Base-by-base conservation (phyloP, 2,329 filamentous ascomycete genomes). In the Cladosporium velox region DNA sequence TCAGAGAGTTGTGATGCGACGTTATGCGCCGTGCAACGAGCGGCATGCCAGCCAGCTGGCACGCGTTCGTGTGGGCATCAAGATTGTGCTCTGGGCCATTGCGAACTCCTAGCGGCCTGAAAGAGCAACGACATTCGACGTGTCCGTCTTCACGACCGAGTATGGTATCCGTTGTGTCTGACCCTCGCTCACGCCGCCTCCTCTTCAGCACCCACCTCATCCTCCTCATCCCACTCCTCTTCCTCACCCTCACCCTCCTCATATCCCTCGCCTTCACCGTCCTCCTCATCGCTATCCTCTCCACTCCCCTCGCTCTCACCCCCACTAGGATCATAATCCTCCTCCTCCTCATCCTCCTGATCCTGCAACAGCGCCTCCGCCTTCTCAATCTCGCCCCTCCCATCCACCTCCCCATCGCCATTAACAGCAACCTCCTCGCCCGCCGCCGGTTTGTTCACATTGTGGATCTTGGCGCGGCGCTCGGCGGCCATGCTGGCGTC, bases 401-500 rank as follows among this genome's bases (percentile, higher is more conserved):
- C 70, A 24, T 69, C 67, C 3, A 21, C 52, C n/a, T 55, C 52
- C 28, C 64, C 67, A 10, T 67, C 69, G 2, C 67, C 68, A 18
- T 64, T 64, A 18, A 61, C 28, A 2, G 28, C 69, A 11, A 34
- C 67, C 30, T 73, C 75, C 18, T 68, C 72, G 21, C 74, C 77
- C 63, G 69, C 72, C 47, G 71, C 72, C 3, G 69, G 68, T 65
- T 78, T 78, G 64, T 84, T 84, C 47, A 81, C 79, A 70, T 88
- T 87, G 61, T 86, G 82, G 67, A 82, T 84, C 79, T 88, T 88
- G 6, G 87, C 87, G 30, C 85, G 80, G 44, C 87, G 77, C 35
- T 83, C 81, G 30, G 85, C 86, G 1, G 87, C 87, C 77, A 90
- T 80, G 72, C 85, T 88, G 2, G 87, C 85, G 72, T 90, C 87